Evolutionary conservation across 2,329 filamentous ascomycete species (phyloP), one percentile per base, ranked within the genome.

Genomic region (Lasiodiplodia sp.): DNA sequence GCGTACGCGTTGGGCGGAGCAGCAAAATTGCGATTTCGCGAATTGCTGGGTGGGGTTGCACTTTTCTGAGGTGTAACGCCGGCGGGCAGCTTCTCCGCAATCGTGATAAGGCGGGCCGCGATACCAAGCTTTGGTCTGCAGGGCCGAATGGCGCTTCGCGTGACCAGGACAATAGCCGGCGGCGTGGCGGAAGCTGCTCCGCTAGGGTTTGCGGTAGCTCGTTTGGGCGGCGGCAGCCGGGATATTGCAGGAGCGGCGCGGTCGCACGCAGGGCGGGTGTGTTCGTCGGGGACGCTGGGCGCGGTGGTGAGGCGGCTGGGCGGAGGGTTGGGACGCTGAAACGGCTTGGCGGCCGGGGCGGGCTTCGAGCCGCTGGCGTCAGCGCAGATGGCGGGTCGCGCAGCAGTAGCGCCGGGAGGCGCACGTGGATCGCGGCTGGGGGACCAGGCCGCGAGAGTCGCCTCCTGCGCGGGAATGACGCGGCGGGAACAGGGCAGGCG

Each of bases 321-420:
- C 31, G 31, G 34, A 37, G 16, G 10, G 21, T 60, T 34, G 23
- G 16, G 57, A 60, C n/a, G 57, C 25, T 55, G 52, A 66, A 55
- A 57, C 51, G 23, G 52, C 37, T 66, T 57, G 58, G 58, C 58
- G 60, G 44, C 60, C 44, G 44, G 44, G 44, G 60, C 60, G 47
- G 60, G 60, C 60, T 64, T 64, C 60, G 60, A 64, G 60, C 60
- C 60, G 60, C 60, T n/a, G 23, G 21, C 34, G 56, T 25, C 53
- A 31, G 31, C 51, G 51, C 51, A 34, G 55, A 18, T 31, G 47
- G 60, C 60, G 60, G 60, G 60, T 52, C 40, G 58, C 40, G 58
- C 58, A 63, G 60, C 60, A 64, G 60, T 64, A 64, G 60, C 60
- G 60, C 44, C 60, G 60, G 60, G 38, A 58, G 53, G 65, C 44